A percentile compares a stretch with the other conserved stretches of the same genome.
Evolutionary conservation across 2,329 filamentous ascomycete genomes (phyloP).

Genomic region (Fusarium multiceps): DNA sequence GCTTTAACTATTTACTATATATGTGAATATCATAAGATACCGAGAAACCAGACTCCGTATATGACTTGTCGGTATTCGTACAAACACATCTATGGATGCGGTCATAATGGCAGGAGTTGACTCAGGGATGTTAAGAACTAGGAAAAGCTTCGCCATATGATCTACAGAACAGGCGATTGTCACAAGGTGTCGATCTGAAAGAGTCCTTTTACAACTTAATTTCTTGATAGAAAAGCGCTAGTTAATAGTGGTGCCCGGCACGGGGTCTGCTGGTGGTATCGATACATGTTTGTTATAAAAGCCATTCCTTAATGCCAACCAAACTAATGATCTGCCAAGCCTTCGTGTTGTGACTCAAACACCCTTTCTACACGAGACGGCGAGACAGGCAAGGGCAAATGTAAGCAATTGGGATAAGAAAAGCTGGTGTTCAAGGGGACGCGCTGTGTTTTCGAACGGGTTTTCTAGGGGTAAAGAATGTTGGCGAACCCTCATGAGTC

Average conservation of each 20-base stretch:
- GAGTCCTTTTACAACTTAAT: background rate
- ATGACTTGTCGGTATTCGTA: too few species aligned
- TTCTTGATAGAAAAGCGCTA: background rate
- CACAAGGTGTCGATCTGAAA: background rate
- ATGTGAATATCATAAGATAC: background rate
- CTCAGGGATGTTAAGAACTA: too few species aligned
- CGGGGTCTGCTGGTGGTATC: constrained; percentile 18
- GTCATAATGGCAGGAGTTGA: background rate
- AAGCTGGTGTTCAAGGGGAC: background rate
- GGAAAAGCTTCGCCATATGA: background rate
- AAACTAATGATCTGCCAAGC: constrained; percentile 1
- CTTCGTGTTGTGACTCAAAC: constrained; percentile 17
- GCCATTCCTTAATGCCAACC: background rate
- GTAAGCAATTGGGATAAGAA: constrained; percentile 8
- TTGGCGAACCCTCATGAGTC: constrained; percentile 16
- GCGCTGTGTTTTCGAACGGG: constrained; percentile 5
- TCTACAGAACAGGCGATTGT: background rate
- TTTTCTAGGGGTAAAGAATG: constrained; percentile 28
- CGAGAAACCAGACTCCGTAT: background rate
- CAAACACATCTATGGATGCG: background rate
- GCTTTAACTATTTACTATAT: background rate
- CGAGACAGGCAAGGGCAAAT: constrained; percentile 19
- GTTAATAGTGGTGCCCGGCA: constrained; percentile 19
- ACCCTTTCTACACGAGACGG: constrained; percentile 20
- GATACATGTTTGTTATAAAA: constrained; percentile 6